Evolutionary conservation across 306 rosid species (phyloP), one percentile per base, ranked within the genome.

Genomic region (Acacia acuminata): DNA sequence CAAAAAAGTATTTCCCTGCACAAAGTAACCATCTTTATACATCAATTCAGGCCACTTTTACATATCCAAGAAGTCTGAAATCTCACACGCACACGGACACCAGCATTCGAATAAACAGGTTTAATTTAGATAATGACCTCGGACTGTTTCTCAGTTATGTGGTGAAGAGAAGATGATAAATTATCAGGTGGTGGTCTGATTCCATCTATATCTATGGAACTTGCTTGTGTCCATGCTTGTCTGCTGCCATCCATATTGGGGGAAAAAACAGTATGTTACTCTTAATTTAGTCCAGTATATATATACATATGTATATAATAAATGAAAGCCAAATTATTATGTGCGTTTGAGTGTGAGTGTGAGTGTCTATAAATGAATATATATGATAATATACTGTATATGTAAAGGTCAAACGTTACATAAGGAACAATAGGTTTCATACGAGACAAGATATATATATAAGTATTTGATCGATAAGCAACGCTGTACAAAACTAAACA

Each of bases 1-100:
- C 30, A 63, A 81, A 45, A 40, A 89, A 40, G 85, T 81, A 74
- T 66, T 88, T 83, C 78, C 97, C 94, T 92, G 90, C 88, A 81
- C 73, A 84, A 80, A 84, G 27, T 13, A 81, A 70, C 51, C 48
- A 71, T 70, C 64, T 79, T 85, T 79, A 71, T 30, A 27, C 70
- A 6, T 64, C n/a, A 13, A 63, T 11, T 13, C 38, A 4, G 9
- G 68, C 38, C 68, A 25, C 67, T 61, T 3, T 25, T 63, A 63
- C 19, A 53, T 8, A 3, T 11, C 19, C 53, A 48, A 14, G 0
- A 17, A 53, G 10, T 17, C 61, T 17, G 51, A 50, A 48, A 5
- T 17, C 60, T 16, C 63, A 16, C 56, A 15, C 30, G 4, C 64
- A 8, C 27, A 24, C 2, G 24, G 34, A 10, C 22, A 63, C 30